Conservation (phyloP, 768 basidiomycete genomes). For the Amanita exitialis region DNA sequence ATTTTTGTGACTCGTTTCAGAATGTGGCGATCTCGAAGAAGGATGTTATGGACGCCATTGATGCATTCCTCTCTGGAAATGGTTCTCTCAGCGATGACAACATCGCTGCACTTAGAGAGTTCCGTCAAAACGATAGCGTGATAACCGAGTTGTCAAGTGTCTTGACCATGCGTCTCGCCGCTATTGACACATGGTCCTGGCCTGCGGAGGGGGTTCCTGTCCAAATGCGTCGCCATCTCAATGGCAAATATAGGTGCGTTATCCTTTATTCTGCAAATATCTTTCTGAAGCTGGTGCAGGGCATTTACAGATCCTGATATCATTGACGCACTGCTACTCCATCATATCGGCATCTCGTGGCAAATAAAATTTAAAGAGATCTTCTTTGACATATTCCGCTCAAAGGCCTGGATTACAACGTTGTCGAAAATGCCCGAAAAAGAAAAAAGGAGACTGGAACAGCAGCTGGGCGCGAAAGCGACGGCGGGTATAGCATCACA, state of each 20-base stretch:
- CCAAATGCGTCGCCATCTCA: slow-evolving; percentile 36
- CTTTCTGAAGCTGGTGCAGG: slow-evolving; percentile 11
- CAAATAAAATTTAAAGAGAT: slow-evolving; percentile 25
- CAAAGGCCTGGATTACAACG: slow-evolving; percentile 26
- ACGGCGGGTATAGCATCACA: slow-evolving; percentile 14
- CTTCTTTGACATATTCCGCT: slow-evolving; percentile 19
- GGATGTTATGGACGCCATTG: slow-evolving; percentile 23
- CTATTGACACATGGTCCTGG: slow-evolving; percentile 33
- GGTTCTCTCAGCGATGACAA: slow-evolving; percentile 31
- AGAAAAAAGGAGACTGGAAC: slow-evolving; percentile 11
- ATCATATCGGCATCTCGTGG: slow-evolving; percentile 34
- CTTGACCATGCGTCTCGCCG: slow-evolving; percentile 33
- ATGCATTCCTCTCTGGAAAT: slow-evolving; percentile 20
- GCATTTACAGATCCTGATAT: slow-evolving; percentile 41
- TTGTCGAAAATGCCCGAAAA: slow-evolving; percentile 10
- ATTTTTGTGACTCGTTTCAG: slow-evolving; percentile 19
- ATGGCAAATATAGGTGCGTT: slow-evolving; percentile 34
- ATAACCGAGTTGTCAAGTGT: slow-evolving; percentile 33
- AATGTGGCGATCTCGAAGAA: slow-evolving; percentile 13
- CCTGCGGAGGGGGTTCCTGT: slow-evolving; percentile 28
- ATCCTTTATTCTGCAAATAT: not conserved
- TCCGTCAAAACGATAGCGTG: slow-evolving; percentile 26
- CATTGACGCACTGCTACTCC: slow-evolving; percentile 33
- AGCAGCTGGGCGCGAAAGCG: slow-evolving; percentile 12
- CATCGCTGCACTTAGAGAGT: slow-evolving; percentile 28